Percentiles rank a stretch among this genome's conserved stretches.
phyloP scores from a whole-genome alignment of 768 basidiomycete species.

The Roridomyces roridus region DNA sequence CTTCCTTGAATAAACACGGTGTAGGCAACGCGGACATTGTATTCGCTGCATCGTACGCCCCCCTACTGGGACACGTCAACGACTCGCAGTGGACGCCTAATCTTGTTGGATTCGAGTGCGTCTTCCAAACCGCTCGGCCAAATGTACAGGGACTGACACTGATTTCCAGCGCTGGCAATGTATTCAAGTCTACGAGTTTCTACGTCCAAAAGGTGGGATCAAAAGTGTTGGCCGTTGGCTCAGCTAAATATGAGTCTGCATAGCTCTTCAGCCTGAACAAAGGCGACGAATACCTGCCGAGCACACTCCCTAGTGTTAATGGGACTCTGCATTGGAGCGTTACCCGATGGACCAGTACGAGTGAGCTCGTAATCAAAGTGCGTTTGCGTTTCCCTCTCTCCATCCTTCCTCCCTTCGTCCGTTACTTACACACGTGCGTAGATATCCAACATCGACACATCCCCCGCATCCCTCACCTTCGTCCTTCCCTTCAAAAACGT shows the following conservation, averaged over 20 bases:
- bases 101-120: conserved; percentile 64
- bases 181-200: conserved; percentile 66
- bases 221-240: no score
- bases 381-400: not conserved
- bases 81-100: conserved; percentile 53
- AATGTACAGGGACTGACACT: not conserved
- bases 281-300: conserved; percentile 68
- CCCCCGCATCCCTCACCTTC: conserved; percentile 52
- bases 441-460: conserved; percentile 57
- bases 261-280: conserved; percentile 69
- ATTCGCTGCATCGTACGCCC: conserved; percentile 49
- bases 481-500: conserved; percentile 59
- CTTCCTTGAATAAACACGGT: not conserved
- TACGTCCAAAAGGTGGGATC: conserved; percentile 62
- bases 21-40: conserved; percentile 15
- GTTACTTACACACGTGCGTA: conserved; percentile 27
- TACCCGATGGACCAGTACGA: conserved; percentile 41
- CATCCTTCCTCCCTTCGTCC: not conserved
- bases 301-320: conserved; percentile 54
- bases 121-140: not conserved
- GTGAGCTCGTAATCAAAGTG: conserved; percentile 66
- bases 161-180: conserved; percentile 48
- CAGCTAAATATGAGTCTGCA: no score
- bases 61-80: conserved; percentile 56
- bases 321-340: conserved; percentile 72